These are phyloP conservation scores for Trichothecium sympodiale DNA, from an alignment of 2,329 filamentous ascomycete species.

Conservation along the genomic window DNA sequence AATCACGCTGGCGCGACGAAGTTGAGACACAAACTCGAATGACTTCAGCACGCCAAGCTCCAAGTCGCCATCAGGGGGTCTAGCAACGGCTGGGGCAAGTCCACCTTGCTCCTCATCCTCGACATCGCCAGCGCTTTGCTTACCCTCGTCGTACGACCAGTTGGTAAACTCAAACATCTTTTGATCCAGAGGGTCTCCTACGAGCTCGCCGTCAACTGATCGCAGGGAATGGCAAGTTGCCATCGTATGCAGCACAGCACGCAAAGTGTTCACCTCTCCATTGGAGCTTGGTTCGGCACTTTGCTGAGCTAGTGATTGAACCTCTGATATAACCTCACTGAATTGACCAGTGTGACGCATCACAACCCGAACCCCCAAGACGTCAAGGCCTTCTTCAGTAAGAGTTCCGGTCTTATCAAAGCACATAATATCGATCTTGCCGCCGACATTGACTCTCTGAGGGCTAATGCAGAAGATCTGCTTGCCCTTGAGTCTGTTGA, in stretches of 20 bases:
- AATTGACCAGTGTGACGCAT: conserved; percentile 53
- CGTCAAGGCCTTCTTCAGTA: conserved; percentile 91
- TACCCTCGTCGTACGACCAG: conserved; percentile 87
- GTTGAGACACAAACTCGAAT: conserved; percentile 91
- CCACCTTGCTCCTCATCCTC: conserved; percentile 66
- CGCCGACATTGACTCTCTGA: conserved; percentile 90
- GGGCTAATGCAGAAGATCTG: conserved; percentile 97
- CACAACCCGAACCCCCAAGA: conserved; percentile 77
- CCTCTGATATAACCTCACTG: conserved; percentile 62
- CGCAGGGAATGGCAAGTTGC: conserved; percentile 91
- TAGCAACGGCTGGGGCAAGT: conserved; percentile 78
- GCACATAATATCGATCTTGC: conserved; percentile 91
- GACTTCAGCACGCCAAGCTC: conserved; percentile 85
- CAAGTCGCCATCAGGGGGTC: conserved; percentile 60
- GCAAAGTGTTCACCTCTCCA: conserved; percentile 22
- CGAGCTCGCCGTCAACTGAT: conserved; percentile 73
- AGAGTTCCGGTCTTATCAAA: conserved; percentile 99
- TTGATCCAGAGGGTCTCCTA: conserved; percentile 88
- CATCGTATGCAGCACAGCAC: conserved; percentile 81
- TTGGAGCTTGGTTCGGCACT: conserved; percentile 12
- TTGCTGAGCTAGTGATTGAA: conserved; percentile 44
- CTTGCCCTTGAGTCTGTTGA: conserved; percentile 75
- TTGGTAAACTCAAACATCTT: conserved; percentile 98
- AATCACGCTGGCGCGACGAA: conserved; percentile 85
- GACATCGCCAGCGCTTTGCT: conserved; percentile 50